Percentiles rank a stretch among this genome's conserved stretches.
Conservation (phyloP, 805 yeast species). For the Sporopachydermia quercuum region DNA sequence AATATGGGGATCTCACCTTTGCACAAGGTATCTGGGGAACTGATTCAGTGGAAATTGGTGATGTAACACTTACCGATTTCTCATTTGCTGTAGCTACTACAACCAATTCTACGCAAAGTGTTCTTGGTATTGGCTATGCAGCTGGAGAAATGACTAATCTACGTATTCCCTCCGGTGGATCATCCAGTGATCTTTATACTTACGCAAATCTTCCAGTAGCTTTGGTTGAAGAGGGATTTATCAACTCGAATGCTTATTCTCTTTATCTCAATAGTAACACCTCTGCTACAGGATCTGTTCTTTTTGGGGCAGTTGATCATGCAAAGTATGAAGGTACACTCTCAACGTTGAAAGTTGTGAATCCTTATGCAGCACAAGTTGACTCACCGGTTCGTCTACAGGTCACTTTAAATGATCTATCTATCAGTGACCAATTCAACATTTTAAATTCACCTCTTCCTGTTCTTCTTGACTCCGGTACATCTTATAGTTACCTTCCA, state of each 20-base stretch:
- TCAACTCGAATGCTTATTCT: conserved; percentile 2
- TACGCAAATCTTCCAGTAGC: conserved; percentile 2
- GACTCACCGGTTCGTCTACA: neutral
- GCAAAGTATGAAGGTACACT: conserved; percentile 31
- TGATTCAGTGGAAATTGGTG: conserved; percentile 43
- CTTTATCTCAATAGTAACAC: neutral
- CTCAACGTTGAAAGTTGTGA: conserved; percentile 14
- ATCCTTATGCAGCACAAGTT: conserved; percentile 4
- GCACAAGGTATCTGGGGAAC: conserved; percentile 46
- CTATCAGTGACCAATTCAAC: neutral
- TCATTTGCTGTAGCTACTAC: conserved; percentile 64
- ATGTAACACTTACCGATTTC: conserved; percentile 29
- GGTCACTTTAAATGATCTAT: conserved; percentile 7
- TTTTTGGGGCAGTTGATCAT: conserved; percentile 43
- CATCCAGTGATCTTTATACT: neutral
- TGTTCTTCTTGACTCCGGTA: conserved; percentile 41
- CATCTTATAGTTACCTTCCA: conserved; percentile 38
- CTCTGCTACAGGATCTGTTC: conserved; percentile 19
- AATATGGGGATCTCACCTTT: conserved; percentile 33
- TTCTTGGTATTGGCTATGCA: conserved; percentile 51
- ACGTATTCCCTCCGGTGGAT: neutral
- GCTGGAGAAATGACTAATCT: conserved; percentile 35
- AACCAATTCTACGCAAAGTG: conserved; percentile 53
- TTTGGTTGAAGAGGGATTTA: neutral
- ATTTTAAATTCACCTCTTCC: conserved; percentile 7